Conservation (phyloP, 495 filamentous ascomycete species). For the Hyaloscypha variabilis region DNA sequence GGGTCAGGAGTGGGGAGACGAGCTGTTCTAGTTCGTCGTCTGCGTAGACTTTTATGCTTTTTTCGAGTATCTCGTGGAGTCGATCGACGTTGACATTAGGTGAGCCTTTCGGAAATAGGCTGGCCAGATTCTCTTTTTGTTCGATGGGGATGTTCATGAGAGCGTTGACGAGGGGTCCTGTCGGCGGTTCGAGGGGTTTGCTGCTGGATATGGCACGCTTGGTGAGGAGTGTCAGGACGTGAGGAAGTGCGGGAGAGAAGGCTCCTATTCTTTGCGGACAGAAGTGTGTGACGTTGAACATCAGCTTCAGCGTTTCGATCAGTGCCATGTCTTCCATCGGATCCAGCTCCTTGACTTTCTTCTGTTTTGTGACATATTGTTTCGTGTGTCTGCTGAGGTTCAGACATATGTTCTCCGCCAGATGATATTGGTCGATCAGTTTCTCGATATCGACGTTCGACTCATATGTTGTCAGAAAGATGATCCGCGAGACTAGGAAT, state of each 20-base stretch:
- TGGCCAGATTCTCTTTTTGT: conserved; percentile 36
- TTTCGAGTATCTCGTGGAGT: conserved; percentile 73
- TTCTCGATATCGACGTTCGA: conserved; percentile 68
- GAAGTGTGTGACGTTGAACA: conserved; percentile 85
- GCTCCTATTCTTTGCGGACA: conserved; percentile 57
- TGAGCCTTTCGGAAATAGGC: conserved; percentile 69
- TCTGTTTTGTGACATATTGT: conserved; percentile 41
- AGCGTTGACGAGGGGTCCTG: conserved; percentile 72
- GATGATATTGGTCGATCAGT: conserved; percentile 68
- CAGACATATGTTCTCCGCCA: conserved; percentile 69
- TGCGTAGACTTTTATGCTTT: conserved; percentile 59
- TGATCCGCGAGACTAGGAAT: conserved; percentile 79
- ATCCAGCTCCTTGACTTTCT: conserved; percentile 40
- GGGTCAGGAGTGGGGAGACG: conserved; percentile 69
- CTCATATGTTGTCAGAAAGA: conserved; percentile 86
- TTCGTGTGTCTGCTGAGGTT: conserved; percentile 72
- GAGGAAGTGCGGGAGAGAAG: conserved; percentile 69
- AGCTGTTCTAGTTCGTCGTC: conserved; percentile 69
- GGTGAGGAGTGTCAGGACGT: conserved; percentile 72
- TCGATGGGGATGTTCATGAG: conserved; percentile 76
- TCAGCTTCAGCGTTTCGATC: conserved; percentile 79
- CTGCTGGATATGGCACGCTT: conserved; percentile 37
- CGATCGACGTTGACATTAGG: conserved; percentile 64
- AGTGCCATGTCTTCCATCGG: conserved; percentile 81
- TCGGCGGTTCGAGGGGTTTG: conserved; percentile 45